Percentiles rank a stretch among this genome's conserved stretches.
Evolutionary conservation across 2,329 filamentous ascomycete species (phyloP).

Genomic region (Aspergillus ochraceoroseus): DNA sequence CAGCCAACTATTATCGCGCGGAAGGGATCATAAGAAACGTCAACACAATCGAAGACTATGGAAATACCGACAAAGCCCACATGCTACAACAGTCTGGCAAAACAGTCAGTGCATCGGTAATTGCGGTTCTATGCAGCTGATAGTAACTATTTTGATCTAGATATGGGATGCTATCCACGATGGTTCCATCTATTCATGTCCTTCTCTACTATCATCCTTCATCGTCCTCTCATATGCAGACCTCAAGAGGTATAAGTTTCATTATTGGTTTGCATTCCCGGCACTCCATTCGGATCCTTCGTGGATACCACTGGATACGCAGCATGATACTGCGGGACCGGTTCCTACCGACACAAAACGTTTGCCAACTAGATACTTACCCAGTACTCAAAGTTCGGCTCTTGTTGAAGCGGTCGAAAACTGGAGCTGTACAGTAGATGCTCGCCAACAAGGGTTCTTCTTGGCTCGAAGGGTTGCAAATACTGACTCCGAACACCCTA

Average conservation of each 20-base stretch:
- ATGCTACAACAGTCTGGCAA: slow-evolving; percentile 73
- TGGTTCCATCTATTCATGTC: slow-evolving; percentile 90
- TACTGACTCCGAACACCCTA: too few relatives aligned
- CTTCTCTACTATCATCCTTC: slow-evolving; percentile 85
- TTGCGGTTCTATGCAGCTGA: not conserved
- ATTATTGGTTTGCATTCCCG: slow-evolving; percentile 97
- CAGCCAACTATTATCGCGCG: slow-evolving; percentile 69
- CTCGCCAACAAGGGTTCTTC: slow-evolving; percentile 89
- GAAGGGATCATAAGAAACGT: slow-evolving; percentile 94
- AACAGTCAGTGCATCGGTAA: slow-evolving; percentile 53
- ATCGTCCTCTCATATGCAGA: slow-evolving; percentile 88
- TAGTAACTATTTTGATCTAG: slow-evolving; percentile 42
- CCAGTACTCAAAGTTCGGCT: slow-evolving; percentile 64
- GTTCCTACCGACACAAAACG: slow-evolving; percentile 5
- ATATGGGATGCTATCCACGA: slow-evolving; percentile 98
- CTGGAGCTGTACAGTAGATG: slow-evolving; percentile 78
- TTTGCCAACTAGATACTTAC: slow-evolving; percentile 45
- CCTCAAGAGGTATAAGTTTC: slow-evolving; percentile 94
- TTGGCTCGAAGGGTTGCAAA: slow-evolving; percentile 64
- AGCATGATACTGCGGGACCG: slow-evolving; percentile 23
- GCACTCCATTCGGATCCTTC: slow-evolving; percentile 81
- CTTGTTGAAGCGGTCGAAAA: slow-evolving; percentile 80
- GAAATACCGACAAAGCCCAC: slow-evolving; percentile 70
- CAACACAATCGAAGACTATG: slow-evolving; percentile 93
- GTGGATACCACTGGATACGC: slow-evolving; percentile 59